Conservation (phyloP, 495 filamentous ascomycete genomes). For the Achaetomiella virescens region DNA sequence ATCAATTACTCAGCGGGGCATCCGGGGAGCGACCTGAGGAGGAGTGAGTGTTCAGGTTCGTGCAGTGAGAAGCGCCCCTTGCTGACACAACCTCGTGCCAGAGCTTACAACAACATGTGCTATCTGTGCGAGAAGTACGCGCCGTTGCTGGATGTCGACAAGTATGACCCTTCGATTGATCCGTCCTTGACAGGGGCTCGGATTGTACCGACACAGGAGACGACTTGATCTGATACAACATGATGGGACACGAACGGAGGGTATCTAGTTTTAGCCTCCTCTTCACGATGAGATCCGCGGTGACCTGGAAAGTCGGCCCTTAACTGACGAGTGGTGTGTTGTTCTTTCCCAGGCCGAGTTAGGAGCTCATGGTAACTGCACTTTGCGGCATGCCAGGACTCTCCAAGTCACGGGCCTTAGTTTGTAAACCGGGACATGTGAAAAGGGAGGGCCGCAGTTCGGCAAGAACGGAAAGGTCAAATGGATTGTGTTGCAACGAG, state of each 20-base stretch:
- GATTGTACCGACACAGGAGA: background rate
- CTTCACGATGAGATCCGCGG: background rate
- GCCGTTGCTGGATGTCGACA: background rate
- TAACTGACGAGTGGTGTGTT: too few relatives aligned
- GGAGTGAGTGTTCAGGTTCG: background rate
- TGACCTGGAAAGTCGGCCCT: too few relatives aligned
- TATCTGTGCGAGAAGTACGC: constrained; percentile 11
- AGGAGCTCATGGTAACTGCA: too few relatives aligned
- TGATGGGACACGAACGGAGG: background rate
- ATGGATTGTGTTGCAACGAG: too few relatives aligned
- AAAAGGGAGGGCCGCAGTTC: too few relatives aligned
- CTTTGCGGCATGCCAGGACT: too few relatives aligned
- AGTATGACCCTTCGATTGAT: constrained; percentile 2
- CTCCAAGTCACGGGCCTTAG: too few relatives aligned
- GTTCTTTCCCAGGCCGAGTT: too few relatives aligned
- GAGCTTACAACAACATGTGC: constrained; percentile 6
- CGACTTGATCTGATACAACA: background rate
- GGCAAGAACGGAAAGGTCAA: too few relatives aligned
- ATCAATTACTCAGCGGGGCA: constrained; percentile 7
- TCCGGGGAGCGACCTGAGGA: background rate
- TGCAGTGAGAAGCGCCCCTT: background rate
- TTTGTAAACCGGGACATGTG: too few relatives aligned
- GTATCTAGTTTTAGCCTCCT: background rate
- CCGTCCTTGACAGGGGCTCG: background rate
- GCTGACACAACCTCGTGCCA: background rate